Percentiles rank a stretch among this genome's conserved stretches.
Evolutionary conservation across 2,329 filamentous ascomycete genomes (phyloP).

Genomic region (Cordyceps militaris): DNA sequence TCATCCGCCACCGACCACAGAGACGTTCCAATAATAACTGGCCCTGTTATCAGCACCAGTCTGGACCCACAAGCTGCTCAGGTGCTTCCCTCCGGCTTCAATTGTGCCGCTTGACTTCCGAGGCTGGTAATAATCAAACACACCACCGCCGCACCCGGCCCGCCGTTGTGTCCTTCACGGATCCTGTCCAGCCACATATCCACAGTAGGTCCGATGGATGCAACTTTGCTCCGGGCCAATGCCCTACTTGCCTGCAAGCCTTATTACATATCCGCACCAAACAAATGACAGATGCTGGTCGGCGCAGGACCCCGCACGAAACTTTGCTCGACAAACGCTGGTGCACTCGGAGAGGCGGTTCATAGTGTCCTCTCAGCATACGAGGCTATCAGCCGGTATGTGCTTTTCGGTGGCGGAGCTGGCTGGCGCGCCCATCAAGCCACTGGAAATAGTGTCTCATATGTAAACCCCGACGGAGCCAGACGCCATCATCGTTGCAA

Average conservation of each 20-base stretch:
- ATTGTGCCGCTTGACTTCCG: not conserved
- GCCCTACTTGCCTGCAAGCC: not conserved
- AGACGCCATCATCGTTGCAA: not conserved
- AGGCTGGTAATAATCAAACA: not conserved
- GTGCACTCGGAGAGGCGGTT: not conserved
- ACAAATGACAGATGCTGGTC: conserved; percentile 1
- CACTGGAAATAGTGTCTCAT: conserved; percentile 10
- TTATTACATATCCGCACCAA: not conserved
- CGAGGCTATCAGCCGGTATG: not conserved
- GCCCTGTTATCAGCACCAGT: not conserved
- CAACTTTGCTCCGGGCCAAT: not conserved
- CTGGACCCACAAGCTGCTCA: not conserved
- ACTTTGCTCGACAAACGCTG: not conserved
- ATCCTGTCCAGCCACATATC: not conserved
- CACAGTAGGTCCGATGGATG: conserved; percentile 13
- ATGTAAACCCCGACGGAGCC: not conserved
- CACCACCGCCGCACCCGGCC: not conserved
- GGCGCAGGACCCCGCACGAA: not conserved
- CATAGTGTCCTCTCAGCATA: not conserved
- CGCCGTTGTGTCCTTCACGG: conserved; percentile 15
- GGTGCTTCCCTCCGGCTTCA: not conserved
- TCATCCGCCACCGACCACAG: not conserved
- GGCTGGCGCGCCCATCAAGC: conserved; percentile 1
- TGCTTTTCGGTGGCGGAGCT: not conserved
- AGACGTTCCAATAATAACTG: not conserved